Conservation (phyloP, 2,329 filamentous ascomycete species). For the Arthroderma sp. region DNA sequence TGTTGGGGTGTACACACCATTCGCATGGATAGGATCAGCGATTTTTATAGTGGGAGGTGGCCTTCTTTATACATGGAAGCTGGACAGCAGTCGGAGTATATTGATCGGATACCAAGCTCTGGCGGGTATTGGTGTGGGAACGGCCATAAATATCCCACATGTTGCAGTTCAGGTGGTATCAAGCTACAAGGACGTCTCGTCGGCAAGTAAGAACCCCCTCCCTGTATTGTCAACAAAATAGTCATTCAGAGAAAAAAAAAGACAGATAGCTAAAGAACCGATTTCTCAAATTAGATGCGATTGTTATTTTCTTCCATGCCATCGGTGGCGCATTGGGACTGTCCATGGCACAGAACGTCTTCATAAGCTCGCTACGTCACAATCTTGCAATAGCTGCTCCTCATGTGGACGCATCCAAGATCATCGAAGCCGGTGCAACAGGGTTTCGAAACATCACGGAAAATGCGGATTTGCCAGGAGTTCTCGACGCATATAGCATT, state of each 20-base stretch:
- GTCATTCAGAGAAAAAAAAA: too few relatives aligned
- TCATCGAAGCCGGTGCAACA: constrained; percentile 41
- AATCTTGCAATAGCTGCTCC: constrained; percentile 15
- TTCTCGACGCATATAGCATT: constrained; percentile 51
- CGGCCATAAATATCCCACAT: constrained; percentile 12
- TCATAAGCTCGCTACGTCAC: constrained; percentile 7
- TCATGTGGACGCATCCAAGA: constrained; percentile 27
- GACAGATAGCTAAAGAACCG: too few relatives aligned
- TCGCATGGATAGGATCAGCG: constrained; percentile 12
- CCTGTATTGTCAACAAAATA: too few relatives aligned
- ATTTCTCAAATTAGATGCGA: constrained; percentile 3
- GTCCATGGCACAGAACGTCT: constrained; percentile 12
- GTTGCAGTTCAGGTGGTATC: constrained; percentile 14
- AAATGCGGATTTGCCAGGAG: constrained; percentile 35
- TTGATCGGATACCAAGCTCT: constrained; percentile 17
- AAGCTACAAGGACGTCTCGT: constrained; percentile 8
- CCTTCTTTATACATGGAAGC: constrained; percentile 16
- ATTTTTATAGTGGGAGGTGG: constrained; percentile 16
- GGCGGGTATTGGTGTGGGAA: constrained; percentile 13
- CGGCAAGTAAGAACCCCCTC: too few relatives aligned
- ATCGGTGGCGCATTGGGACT: constrained; percentile 14
- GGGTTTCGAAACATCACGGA: constrained; percentile 44
- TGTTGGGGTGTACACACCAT: constrained; percentile 14
- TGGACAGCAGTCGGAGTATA: constrained; percentile 9
- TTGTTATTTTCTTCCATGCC: constrained; percentile 14